Evolutionary conservation across 2,329 filamentous ascomycete species (phyloP).

Genomic region (Sarocladium kiliense): DNA sequence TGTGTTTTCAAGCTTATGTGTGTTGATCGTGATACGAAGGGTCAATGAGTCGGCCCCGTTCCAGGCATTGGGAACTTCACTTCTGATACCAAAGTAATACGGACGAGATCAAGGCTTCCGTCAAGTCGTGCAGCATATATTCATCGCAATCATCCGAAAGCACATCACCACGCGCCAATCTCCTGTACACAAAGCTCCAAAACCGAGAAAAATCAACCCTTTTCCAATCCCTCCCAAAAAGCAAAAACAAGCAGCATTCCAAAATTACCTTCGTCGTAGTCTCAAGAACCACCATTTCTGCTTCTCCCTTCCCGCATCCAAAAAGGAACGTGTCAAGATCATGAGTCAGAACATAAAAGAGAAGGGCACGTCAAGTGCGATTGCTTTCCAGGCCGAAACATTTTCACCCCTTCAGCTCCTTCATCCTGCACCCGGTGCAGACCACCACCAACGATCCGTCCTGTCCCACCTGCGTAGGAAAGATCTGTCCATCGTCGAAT

Average conservation of each 20-base stretch:
- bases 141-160: constrained; percentile 1
- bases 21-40: too few relatives aligned
- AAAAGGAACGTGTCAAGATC: neutral
- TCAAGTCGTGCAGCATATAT: constrained; percentile 4
- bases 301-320: neutral
- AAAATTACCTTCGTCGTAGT: too few relatives aligned
- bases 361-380: constrained; percentile 8
- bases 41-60: too few relatives aligned
- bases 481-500: constrained; percentile 62
- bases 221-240: neutral
- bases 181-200: neutral
- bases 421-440: constrained; percentile 56
- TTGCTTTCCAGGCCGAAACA: constrained; percentile 1
- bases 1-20: too few relatives aligned
- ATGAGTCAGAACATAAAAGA: constrained; percentile 12
- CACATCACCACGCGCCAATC: neutral
- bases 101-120: too few relatives aligned
- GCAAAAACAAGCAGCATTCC: neutral
- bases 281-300: neutral
- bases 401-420: constrained; percentile 51
- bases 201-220: neutral
- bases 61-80: too few relatives aligned
- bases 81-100: too few relatives aligned
- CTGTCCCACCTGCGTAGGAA: constrained; percentile 45
- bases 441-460: constrained; percentile 46